These are phyloP conservation scores for Auricularia sp. DNA, from an alignment of 768 basidiomycete genomes.

Conservation along the genomic window DNA sequence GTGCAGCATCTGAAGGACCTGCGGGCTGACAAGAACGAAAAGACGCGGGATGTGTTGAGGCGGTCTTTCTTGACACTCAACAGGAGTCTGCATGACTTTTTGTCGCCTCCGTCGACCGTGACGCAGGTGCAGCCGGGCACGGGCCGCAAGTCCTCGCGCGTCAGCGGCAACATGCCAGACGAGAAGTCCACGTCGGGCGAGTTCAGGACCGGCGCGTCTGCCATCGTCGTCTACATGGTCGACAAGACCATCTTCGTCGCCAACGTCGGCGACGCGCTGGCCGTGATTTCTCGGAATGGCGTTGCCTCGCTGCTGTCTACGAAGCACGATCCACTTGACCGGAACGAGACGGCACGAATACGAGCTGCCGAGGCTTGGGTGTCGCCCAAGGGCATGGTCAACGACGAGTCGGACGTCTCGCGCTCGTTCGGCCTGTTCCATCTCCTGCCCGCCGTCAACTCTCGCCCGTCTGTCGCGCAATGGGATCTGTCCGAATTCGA, in stretches of 20 bases:
- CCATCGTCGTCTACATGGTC: constrained; percentile 75
- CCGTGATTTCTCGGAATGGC: constrained; percentile 73
- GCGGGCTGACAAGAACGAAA: constrained; percentile 34
- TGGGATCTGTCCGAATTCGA: constrained; percentile 71
- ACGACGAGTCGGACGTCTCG: constrained; percentile 87
- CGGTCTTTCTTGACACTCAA: constrained; percentile 84
- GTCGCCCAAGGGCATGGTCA: constrained; percentile 80
- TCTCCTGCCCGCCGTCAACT: constrained; percentile 81
- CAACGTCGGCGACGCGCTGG: constrained; percentile 80
- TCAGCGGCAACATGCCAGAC: constrained; percentile 18
- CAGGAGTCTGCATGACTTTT: constrained; percentile 61
- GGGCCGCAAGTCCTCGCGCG: constrained; percentile 44
- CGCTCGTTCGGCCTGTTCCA: constrained; percentile 90
- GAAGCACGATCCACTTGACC: constrained; percentile 85
- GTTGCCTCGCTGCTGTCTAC: constrained; percentile 62
- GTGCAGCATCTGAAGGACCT: constrained; percentile 43
- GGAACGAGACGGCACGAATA: constrained; percentile 72
- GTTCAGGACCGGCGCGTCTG: constrained; percentile 65
- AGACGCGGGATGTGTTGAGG: constrained; percentile 65
- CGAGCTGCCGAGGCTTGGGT: constrained; percentile 90
- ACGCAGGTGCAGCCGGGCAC: constrained; percentile 13
- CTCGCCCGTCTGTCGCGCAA: constrained; percentile 66
- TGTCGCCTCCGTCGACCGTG: constrained; percentile 12
- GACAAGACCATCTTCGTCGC: constrained; percentile 78
- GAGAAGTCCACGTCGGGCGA: constrained; percentile 34